Evolutionary conservation across 306 rosid species (phyloP), one percentile per base, ranked within the genome.

Genomic region (Cucumis cinereus): DNA sequence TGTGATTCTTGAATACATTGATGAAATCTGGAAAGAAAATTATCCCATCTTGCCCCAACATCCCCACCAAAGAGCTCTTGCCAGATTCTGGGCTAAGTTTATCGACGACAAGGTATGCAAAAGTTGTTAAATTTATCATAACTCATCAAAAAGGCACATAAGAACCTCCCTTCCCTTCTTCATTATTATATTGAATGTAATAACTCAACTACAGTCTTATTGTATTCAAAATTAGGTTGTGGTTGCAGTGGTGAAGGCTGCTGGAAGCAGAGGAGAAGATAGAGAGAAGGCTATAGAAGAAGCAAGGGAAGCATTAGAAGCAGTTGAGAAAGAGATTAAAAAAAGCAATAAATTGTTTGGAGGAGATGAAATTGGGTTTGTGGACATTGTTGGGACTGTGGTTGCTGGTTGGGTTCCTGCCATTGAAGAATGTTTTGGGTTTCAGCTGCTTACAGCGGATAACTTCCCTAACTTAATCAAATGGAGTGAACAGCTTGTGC

Each of bases 281-380:
- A 83, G 63, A 2, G 85, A 80, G 57, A 84, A 86, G 53, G 83
- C 70, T 2, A 35, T 45, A 7, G 83, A 83, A 75, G 91, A 85
- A 77, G 68, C 79, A 23, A 14, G 10, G 1, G 85, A 81, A 77
- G 70, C 61, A 57, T 78, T 87, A 3, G 50, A 87, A n/a, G 15
- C 79, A 40, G 84, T 89, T 5, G 93, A 91, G 81, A 78, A 86
- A 0, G 92, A 91, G 82, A 72, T 91, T 28, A 74, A 79, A 40
- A 83, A 79, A 40, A 83, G 28, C 40, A 81, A 86, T 14, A 78
- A 57, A 69, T 89, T 83, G 28, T 91, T 91, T 62, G 93, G 90
- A 10, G 93, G 93, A 63, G 77, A 87, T 1, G 19, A 10, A 4
- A 24, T 88, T 63, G 89, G 89, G 2, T 19, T 87, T 2, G 87